Conservation (phyloP, 257 asterid genomes). For the Nicotiana sylvestris region DNA sequence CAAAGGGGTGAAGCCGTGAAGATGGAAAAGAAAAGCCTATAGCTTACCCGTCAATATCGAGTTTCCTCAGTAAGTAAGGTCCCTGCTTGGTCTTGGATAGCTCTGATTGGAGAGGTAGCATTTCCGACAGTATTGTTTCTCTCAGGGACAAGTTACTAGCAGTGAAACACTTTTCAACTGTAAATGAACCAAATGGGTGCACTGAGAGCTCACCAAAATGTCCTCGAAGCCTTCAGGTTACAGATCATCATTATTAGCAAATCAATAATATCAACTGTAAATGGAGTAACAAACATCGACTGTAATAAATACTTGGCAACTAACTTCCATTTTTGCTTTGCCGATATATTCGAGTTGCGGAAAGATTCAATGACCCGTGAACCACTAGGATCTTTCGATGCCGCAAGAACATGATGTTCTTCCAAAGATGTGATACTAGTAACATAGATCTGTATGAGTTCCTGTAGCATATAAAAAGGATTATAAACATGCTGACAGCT, state of each 20-base stretch:
- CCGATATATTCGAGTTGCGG: constrained; percentile 61
- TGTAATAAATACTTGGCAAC: constrained; percentile 55
- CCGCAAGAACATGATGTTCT: constrained; percentile 56
- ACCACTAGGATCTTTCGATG: constrained; percentile 74
- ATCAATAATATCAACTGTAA: not conserved
- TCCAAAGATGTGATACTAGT: constrained; percentile 72
- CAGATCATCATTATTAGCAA: constrained; percentile 5
- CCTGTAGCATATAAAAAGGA: constrained; percentile 35
- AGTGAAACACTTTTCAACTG: constrained; percentile 78
- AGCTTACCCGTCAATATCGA: constrained; percentile 88
- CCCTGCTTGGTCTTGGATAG: constrained; percentile 84
- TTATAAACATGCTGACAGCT: not conserved
- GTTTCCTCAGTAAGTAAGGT: constrained; percentile 82
- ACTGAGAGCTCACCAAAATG: constrained; percentile 89
- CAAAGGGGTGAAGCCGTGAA: not conserved
- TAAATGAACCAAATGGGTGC: constrained; percentile 74
- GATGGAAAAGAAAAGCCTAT: not conserved
- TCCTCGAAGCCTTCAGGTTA: constrained; percentile 60
- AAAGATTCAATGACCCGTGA: constrained; percentile 90
- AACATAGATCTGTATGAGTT: constrained; percentile 53
- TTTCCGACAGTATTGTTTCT: constrained; percentile 79
- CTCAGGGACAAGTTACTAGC: constrained; percentile 58
- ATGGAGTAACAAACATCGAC: constrained; percentile 7
- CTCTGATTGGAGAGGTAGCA: constrained; percentile 59
- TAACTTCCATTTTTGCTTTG: constrained; percentile 71